phyloP scores from a whole-genome alignment of 73 alveolate genomes.

The Urostyla sp. region DNA sequence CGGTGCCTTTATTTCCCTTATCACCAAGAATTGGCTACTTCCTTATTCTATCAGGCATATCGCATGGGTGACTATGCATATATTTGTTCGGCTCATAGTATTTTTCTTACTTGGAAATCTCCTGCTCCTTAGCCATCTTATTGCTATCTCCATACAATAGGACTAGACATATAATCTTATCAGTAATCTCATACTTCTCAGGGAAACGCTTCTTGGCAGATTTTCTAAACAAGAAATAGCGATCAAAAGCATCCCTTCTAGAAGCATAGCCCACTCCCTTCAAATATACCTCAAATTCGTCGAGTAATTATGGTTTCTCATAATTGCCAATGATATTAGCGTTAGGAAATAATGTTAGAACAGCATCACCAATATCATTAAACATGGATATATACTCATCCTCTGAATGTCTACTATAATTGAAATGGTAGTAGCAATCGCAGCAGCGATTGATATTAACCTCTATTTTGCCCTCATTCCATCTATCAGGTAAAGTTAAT shows the following conservation, averaged over 20 bases:
- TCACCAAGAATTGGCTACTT: conserved; percentile 51
- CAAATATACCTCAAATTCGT: conserved; percentile 94
- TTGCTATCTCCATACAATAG: conserved; percentile 91
- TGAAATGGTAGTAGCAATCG: conserved; percentile 91
- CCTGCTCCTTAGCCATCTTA: conserved; percentile 73
- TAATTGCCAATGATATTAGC: conserved; percentile 94
- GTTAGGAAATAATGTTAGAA: conserved; percentile 89
- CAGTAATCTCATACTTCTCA: conserved; percentile 78
- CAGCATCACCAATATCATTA: conserved; percentile 90
- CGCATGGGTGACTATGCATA: conserved; percentile 76
- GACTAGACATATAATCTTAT: conserved; percentile 81
- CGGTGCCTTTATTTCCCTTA: conserved; percentile 66
- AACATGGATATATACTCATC: conserved; percentile 90
- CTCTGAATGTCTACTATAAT: conserved; percentile 95
- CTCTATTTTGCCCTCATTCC: conserved; percentile 91
- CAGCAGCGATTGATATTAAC: conserved; percentile 93
- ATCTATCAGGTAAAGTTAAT: conserved; percentile 28
- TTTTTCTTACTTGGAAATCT: conserved; percentile 41
- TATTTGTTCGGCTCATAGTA: conserved; percentile 58
- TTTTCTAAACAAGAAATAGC: conserved; percentile 91
- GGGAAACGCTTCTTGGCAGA: conserved; percentile 84
- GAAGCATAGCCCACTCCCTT: conserved; percentile 92
- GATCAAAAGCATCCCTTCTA: conserved; percentile 89
- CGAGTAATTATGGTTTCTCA: conserved; percentile 88
- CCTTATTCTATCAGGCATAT: conserved; percentile 68